Conservation (phyloP, 1,139 yeast genomes). For the Taphrina populina region DNA sequence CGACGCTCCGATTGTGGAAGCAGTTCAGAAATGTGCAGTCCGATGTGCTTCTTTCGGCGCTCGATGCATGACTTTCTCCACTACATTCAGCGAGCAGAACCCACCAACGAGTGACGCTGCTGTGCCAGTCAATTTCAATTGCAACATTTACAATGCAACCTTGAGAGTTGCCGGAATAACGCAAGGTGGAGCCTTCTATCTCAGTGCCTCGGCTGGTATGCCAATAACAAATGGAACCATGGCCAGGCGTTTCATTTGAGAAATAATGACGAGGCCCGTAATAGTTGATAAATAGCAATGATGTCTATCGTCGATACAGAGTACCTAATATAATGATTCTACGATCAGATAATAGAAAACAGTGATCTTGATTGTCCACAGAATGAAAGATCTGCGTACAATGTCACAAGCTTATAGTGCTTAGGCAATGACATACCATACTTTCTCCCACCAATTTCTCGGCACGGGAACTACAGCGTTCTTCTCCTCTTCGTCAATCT, state of each 20-base stretch:
- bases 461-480: slow-evolving; percentile 14
- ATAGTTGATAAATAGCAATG: too few relatives aligned
- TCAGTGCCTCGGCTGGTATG: not conserved
- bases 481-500: slow-evolving; percentile 32
- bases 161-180: slow-evolving; percentile 16
- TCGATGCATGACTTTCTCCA: slow-evolving; percentile 25
- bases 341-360: too few relatives aligned
- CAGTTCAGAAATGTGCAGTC: slow-evolving; percentile 26
- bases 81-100: slow-evolving; percentile 25
- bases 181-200: slow-evolving; percentile 31
- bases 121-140: slow-evolving; percentile 29
- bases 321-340: too few relatives aligned
- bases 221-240: slow-evolving; percentile 1
- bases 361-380: too few relatives aligned
- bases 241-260: slow-evolving; percentile 9
- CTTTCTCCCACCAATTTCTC: slow-evolving; percentile 19
- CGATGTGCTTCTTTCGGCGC: slow-evolving; percentile 19
- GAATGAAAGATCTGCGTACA: too few relatives aligned
- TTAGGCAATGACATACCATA: slow-evolving; percentile 32
- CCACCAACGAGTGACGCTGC: slow-evolving; percentile 28
- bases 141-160: slow-evolving; percentile 29
- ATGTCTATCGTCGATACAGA: too few relatives aligned
- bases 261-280: too few relatives aligned
- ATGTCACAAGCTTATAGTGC: not conserved
- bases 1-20: slow-evolving; percentile 19